phyloP scores from a whole-genome alignment of 495 filamentous ascomycete species.

The Penicillium parvum region DNA sequence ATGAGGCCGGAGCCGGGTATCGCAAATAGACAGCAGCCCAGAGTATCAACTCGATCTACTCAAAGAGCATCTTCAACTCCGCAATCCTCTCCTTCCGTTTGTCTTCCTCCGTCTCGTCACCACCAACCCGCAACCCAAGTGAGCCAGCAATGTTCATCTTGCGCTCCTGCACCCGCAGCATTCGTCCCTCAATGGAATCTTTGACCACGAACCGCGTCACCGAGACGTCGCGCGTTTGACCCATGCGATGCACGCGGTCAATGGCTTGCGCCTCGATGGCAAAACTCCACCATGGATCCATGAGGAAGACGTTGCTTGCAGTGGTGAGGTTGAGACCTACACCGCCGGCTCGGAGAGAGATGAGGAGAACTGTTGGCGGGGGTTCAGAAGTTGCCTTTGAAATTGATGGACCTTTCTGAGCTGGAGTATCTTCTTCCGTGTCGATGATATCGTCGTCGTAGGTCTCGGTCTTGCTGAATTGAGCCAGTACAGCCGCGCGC shows the following conservation, averaged over 20 bases:
- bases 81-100: slow-evolving; percentile 86
- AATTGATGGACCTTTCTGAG: slow-evolving; percentile 5
- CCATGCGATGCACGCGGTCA: slow-evolving; percentile 98
- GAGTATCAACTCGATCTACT: slow-evolving; percentile 41
- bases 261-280: slow-evolving; percentile 97
- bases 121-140: slow-evolving; percentile 68
- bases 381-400: slow-evolving; percentile 28
- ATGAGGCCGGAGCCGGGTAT: too few species aligned
- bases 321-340: slow-evolving; percentile 90
- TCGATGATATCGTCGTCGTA: slow-evolving; percentile 36
- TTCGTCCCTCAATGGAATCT: slow-evolving; percentile 89
- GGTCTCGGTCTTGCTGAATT: slow-evolving; percentile 55
- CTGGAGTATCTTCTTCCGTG: slow-evolving; percentile 18
- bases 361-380: slow-evolving; percentile 56
- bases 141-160: slow-evolving; percentile 86
- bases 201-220: slow-evolving; percentile 84
- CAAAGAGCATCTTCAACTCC: slow-evolving; percentile 89
- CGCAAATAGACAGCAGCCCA: not conserved
- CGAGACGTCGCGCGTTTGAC: slow-evolving; percentile 79
- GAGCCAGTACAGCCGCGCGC: slow-evolving; percentile 65
- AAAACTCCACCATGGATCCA: slow-evolving; percentile 99
- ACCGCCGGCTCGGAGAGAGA: slow-evolving; percentile 86
- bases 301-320: slow-evolving; percentile 89
- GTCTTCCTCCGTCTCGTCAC: slow-evolving; percentile 76
- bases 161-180: slow-evolving; percentile 88